Base-by-base conservation (phyloP, 441 rosid species). In the Erodium texanum region DNA sequence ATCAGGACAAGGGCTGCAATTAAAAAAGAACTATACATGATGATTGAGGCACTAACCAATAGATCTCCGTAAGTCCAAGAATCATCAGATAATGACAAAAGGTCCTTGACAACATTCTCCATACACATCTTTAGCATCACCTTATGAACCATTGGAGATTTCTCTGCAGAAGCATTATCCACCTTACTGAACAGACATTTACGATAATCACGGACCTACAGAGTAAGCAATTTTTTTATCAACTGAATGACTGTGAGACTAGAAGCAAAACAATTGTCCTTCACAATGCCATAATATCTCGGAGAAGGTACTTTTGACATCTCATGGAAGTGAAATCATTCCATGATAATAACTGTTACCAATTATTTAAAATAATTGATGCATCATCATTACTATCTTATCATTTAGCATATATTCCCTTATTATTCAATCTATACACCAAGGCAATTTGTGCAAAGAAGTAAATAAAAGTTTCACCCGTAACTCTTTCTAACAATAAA, bases 81-180 rank as follows among this genome's bases (percentile, higher is more conserved):
- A 59, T 71, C 74, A 74, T 74, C 18, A 22, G 68, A 68, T 14
- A 71, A 16, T 23, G 73, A 77, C n/a, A 24, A 68, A 19, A 77
- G 69, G 58, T 77, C 80, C 54, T 74, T 77, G 24, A 77, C 66
- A 62, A 77, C 77, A 71, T 70, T 77, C 65, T 77, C 80, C 77
- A 74, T 73, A 61, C 75, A 65, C 77, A 74, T 74, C 22, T 65
- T 61, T 10, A 77, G 65, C 34, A 62, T 23, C 62, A 71, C 75
- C 69, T 50, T 71, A 52, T 71, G 73, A 68, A 70, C 34, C 32
- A 70, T 48, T 24, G 80, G 80, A 70, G 75, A 68, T 6, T 52
- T 65, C 36, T 32, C 73, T 22, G 36, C 22, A 10, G 41, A 38
- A 58, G 58, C 36, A 20, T 24, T 62, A 62, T 65, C 68, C 8